These are phyloP conservation scores for Paraurostyla sp. DNA, from an alignment of 73 alveolate species.

Conservation along the genomic window DNA sequence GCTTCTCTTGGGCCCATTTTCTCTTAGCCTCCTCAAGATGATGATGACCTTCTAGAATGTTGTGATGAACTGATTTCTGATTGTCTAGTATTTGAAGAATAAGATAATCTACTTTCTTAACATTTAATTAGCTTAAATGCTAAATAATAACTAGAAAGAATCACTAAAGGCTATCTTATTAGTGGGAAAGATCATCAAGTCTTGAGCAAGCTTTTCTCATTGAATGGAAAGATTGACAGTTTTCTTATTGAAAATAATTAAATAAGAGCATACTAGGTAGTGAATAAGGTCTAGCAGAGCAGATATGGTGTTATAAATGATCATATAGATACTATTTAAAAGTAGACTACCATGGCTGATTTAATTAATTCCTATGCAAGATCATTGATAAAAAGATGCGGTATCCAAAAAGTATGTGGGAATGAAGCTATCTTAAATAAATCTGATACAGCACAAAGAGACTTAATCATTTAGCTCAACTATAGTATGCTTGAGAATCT, in stretches of 20 bases:
- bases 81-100: neutral
- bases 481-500: no score
- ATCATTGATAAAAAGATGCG: no score
- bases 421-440: no score
- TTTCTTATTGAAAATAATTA: neutral
- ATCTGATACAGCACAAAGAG: no score
- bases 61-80: neutral
- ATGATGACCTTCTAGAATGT: neutral
- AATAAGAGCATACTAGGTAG: neutral
- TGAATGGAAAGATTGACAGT: neutral
- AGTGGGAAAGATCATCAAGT: neutral
- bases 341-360: no score
- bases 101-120: neutral
- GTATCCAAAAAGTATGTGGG: no score
- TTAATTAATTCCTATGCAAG: no score
- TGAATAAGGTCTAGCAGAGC: neutral
- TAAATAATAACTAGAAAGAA: neutral
- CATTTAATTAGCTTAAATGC: neutral
- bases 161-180: neutral
- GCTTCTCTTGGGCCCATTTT: neutral
- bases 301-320: neutral
- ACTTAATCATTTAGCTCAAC: no score
- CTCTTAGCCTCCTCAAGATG: neutral
- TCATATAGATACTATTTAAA: no score
- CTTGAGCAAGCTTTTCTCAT: neutral